Base-by-base conservation (phyloP, 2,329 filamentous ascomycete species). In the Reticulascus tulasneorum region DNA sequence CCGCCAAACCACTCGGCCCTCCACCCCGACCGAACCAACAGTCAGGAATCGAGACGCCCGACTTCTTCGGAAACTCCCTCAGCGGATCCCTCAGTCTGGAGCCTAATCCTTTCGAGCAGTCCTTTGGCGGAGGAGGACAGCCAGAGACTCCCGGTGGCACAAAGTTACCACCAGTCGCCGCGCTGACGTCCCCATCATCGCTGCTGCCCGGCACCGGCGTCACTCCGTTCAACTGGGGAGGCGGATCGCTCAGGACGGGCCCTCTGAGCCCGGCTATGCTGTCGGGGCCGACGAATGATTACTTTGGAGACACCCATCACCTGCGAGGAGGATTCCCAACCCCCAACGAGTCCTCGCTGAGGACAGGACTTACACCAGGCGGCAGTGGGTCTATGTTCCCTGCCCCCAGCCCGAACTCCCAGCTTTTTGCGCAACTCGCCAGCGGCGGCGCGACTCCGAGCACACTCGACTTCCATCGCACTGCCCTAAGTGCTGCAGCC, bases 331-430 rank as follows among this genome's bases (percentile, higher is more conserved):
- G 86, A 35, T 95, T 95, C 55, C 87, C 89, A 5, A 97, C 93
- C 5, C 91, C 91, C 1, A 96, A 96, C 77, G 93, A 98, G 65
- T 97, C 91, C 7, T 94, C 88, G 4, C 69, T 97, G 34, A 77
- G 93, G 42, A 93, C 89, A 42, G 93, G 93, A 38, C 66, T 97
- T 48, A 97, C 93, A 35, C 93, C 93, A 31, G 93, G 93, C 42
- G 91, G 91, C 48, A 89, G 90, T 58, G 91, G 90, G 51, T 94
- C 90, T 51, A 97, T 97, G 88, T 97, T 97, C 69, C 89, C 91
- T 38, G 86, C 84, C 36, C 84, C 88, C 3, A 94, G 86, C 58
- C 90, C 88, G 23, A 94, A 86, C 58, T 86, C 87, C 0, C 84
- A 89, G 33, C 66, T 96, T 7, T 87, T 90, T 62, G 83, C 84